Base-by-base conservation (phyloP, 768 basidiomycete species). In the Auriscalpium microsporum region DNA sequence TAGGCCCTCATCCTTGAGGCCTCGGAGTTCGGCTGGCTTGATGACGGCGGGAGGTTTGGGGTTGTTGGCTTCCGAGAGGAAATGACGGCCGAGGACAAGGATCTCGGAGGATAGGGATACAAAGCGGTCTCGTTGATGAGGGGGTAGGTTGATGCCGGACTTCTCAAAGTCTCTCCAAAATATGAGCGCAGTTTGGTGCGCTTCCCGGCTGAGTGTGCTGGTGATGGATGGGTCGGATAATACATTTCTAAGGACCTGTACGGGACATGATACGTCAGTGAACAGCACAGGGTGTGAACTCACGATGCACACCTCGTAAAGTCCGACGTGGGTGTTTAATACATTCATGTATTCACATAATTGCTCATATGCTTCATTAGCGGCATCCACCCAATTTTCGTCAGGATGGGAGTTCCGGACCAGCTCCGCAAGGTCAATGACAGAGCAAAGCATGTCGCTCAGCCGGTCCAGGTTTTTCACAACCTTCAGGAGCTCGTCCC, bases 151-250 rank as follows among this genome's bases (percentile, higher is more conserved):
- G 59, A 98, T 94, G 9, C 92, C 95, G 13, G 94, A 98, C 69
- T 94, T 94, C 67, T 96, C 91, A 70, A 99, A 99, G 75, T 98
- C 96, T 48, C 88, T 80, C 80, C 92, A 87, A 71, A 98, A 98
- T 57, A 94, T 94, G 21, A 89, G 77, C 33, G 96, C 94, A 7
- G 94, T 93, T 60, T 87, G 83, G 53, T 81, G 73, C n/a, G 86
- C 90, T 65, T 92, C 90, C 11, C 79, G 80, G 50, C 77, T 79
- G 51, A 91, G 77, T 1, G 82, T 81, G 50, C 78, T 73, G 34
- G 85, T 78, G 40, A 92, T 78, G 21, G 78, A 75, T 5, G 78
- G 74, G 67, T 92, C 87, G 21, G 78, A 78, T 54, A 93, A 69
- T 46, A 92, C 86, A 14, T 69, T 73, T 67, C 82, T 82, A 48